phyloP scores from a whole-genome alignment of 176 grass and related monocot species.

The Zoysia japonica region DNA sequence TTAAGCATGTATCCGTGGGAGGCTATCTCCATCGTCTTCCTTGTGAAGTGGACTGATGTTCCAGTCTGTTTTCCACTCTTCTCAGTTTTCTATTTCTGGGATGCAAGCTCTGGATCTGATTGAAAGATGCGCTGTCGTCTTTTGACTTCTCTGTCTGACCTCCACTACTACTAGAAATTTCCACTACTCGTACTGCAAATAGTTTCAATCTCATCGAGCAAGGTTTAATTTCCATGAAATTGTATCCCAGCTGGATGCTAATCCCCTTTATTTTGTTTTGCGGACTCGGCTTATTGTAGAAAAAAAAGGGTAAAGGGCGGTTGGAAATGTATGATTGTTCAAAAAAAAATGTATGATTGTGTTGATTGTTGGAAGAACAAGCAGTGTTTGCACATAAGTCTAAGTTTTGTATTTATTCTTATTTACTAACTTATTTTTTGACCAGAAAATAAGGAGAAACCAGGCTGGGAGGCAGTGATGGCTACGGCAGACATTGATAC shows the following conservation, averaged over 20 bases:
- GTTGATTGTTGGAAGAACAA: not conserved
- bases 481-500: slow-evolving; percentile 42
- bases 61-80: not conserved
- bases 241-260: not conserved
- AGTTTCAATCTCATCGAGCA: not conserved
- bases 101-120: slow-evolving; percentile 22
- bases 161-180: not conserved
- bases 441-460: slow-evolving; percentile 5
- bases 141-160: not conserved
- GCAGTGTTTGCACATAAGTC: not conserved
- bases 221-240: not conserved
- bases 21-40: not conserved
- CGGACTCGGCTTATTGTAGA: not conserved
- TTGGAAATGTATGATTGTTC: not conserved
- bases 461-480: not conserved
- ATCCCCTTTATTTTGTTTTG: not conserved
- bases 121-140: not conserved
- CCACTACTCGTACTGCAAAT: not conserved
- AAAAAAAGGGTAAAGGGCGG: not conserved
- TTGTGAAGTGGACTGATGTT: not conserved
- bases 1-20: not conserved
- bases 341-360: not conserved
- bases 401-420: not conserved
- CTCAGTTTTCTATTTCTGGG: not conserved
- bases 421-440: not conserved